These are phyloP conservation scores for Pseudocercospora musae DNA, from an alignment of 2,329 filamentous ascomycete species.

Conservation along the genomic window DNA sequence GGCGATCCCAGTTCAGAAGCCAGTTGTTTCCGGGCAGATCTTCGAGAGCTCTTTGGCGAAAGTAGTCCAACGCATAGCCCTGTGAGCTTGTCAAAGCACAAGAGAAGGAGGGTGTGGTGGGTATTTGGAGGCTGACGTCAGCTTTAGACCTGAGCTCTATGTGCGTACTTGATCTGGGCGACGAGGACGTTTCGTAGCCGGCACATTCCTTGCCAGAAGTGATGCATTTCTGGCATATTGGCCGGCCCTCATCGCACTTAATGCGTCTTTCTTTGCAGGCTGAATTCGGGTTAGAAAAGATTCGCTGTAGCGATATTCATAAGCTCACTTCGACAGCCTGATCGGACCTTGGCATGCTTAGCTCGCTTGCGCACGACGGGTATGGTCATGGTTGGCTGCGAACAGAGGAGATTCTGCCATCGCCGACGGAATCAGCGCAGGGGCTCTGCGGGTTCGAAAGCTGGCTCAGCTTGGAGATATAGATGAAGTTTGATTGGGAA, in stretches of 20 bases:
- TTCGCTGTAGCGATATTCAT: background rate
- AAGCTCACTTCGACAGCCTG: slow-evolving; percentile 10
- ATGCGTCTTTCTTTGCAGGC: slow-evolving; percentile 9
- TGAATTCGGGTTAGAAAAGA: background rate
- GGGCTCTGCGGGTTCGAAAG: background rate
- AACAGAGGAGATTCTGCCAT: background rate
- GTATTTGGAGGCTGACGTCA: background rate
- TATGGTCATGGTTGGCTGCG: slow-evolving; percentile 6
- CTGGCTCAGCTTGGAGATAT: background rate
- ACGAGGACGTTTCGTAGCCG: slow-evolving; percentile 5
- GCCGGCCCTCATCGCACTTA: slow-evolving; percentile 14
- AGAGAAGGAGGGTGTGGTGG: background rate
- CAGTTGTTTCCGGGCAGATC: slow-evolving; percentile 4
- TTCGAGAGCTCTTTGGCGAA: slow-evolving; percentile 2
- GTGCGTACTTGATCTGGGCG: background rate
- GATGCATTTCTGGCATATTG: slow-evolving; percentile 6
- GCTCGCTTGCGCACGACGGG: slow-evolving; percentile 12
- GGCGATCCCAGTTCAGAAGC: slow-evolving; percentile 5
- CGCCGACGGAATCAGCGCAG: background rate
- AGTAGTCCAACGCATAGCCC: slow-evolving; percentile 5
- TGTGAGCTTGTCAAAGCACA: background rate
- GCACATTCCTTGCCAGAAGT: background rate
- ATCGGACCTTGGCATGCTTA: slow-evolving; percentile 11
- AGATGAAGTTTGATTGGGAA: background rate
- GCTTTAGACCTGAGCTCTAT: background rate